Evolutionary conservation across 768 basidiomycete genomes (phyloP), one percentile per base, ranked within the genome.

Genomic region (Trametes cingulata): DNA sequence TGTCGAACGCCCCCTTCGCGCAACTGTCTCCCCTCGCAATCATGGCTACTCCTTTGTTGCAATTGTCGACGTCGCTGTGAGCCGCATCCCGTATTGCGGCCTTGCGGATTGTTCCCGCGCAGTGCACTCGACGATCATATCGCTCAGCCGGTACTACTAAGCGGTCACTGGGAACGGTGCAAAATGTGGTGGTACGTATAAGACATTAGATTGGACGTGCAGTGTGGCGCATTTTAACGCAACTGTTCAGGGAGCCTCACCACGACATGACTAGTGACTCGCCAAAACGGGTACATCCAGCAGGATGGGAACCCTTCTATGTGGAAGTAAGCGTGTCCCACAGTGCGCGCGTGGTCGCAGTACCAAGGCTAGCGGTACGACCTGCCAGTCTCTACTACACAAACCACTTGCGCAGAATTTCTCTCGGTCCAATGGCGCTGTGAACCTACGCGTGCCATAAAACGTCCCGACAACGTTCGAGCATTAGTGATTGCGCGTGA

Each of bases 181-280:
- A 51, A 19, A 51, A 33, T 19, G 49, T 51, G 39, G 43, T 36
- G 60, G 47, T 43, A 45, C 20, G n/a, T n/a, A n/a, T n/a, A n/a
- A n/a, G 43, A 52, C 36, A 6, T 6, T 8, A 19, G 39, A 35
- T n/a, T n/a, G 24, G 19, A 5, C 24, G 14, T 40, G 19, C 20
- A 19, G n/a, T 49, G 39, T 12, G 4, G 5, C 17, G 13, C 19
- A 51, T 12, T 17, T 24, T 35, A 35, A 10, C 27, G 19, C 17
- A 5, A 12, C 22, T 43, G 14, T n/a, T n/a, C 41, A 54, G 52
- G 52, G 41, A 19, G 22, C 12, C 42, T 1, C 41, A 54, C n/a
- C 24, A 43, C 15, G 33, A 42, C 20, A 40, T 54, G 12, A 19
- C 25, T n/a, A 54, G 43, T 35, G 40, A 25, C 5, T 41, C 52